phyloP scores from a whole-genome alignment of 371 early-diverging fungal species.

The Sporodiniella umbellata region DNA sequence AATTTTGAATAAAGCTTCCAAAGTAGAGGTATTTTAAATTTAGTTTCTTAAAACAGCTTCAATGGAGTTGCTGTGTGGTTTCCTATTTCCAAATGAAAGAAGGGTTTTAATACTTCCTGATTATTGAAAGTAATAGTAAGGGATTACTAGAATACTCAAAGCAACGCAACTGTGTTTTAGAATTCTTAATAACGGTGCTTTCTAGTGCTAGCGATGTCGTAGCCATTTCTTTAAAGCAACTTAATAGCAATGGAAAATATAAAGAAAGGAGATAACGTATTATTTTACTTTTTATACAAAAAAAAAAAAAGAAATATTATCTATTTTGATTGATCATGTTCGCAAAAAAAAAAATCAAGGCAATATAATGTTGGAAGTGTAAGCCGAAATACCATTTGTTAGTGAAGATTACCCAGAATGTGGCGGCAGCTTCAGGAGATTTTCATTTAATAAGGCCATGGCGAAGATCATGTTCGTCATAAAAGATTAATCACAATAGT shows the following conservation, averaged over 20 bases:
- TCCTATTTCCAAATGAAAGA: slow-evolving; percentile 10
- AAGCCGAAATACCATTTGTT: slow-evolving; percentile 14
- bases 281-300: too few species aligned
- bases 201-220: slow-evolving; percentile 7
- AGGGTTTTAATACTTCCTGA: slow-evolving; percentile 6
- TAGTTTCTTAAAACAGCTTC: slow-evolving; percentile 7
- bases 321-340: neutral
- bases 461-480: slow-evolving; percentile 17
- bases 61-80: slow-evolving; percentile 7
- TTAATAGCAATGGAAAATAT: slow-evolving; percentile 11
- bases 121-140: slow-evolving; percentile 4
- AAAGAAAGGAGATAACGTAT: slow-evolving; percentile 2
- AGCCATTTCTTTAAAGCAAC: slow-evolving; percentile 10
- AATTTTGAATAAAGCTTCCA: too few species aligned
- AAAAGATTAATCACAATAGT: slow-evolving; percentile 16
- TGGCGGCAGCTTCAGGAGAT: slow-evolving; percentile 9
- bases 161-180: slow-evolving; percentile 7
- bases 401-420: slow-evolving; percentile 13
- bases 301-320: neutral
- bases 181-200: slow-evolving; percentile 8
- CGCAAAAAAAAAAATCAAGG: slow-evolving; percentile 12
- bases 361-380: slow-evolving; percentile 13
- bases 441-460: slow-evolving; percentile 12
- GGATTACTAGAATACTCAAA: slow-evolving; percentile 6
- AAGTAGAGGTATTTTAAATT: slow-evolving; percentile 5